Evolutionary conservation across 306 rosid species (phyloP).

Genomic region (Morella rubra): DNA sequence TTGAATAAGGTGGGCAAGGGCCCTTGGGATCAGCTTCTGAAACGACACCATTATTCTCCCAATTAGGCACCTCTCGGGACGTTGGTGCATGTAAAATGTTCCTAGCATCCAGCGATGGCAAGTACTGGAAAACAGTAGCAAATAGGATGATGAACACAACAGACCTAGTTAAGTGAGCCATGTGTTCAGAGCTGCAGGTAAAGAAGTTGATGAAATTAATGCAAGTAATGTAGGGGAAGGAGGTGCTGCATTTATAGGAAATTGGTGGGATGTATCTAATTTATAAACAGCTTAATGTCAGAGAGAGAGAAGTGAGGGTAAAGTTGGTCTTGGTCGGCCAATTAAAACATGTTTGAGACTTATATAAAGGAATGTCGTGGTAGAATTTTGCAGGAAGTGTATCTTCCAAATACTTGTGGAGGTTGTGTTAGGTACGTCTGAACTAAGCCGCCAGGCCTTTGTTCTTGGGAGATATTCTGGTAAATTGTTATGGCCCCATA

Average conservation of each 20-base stretch:
- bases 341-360: conserved; percentile 10
- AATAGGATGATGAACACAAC: conserved; percentile 28
- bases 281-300: conserved; percentile 19
- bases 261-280: conserved; percentile 16
- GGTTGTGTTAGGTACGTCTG: conserved; percentile 39
- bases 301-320: conserved; percentile 6
- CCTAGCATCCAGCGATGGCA: conserved; percentile 30
- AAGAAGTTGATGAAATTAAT: neutral
- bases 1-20: neutral
- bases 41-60: conserved; percentile 13
- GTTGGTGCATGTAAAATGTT: conserved; percentile 26
- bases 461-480: neutral
- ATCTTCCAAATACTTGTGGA: neutral
- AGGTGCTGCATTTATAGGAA: neutral
- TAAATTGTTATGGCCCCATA: conserved; percentile 21
- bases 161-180: conserved; percentile 29
- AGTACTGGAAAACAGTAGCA: conserved; percentile 7
- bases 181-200: neutral
- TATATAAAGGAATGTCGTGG: neutral
- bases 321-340: conserved; percentile 19
- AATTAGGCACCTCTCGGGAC: neutral
- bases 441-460: conserved; percentile 14
- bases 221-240: no score
- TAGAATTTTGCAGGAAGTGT: neutral
- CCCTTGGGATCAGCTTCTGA: neutral